Evolutionary conservation across 768 basidiomycete genomes (phyloP).

Genomic region (Boletus subcaerulescens): DNA sequence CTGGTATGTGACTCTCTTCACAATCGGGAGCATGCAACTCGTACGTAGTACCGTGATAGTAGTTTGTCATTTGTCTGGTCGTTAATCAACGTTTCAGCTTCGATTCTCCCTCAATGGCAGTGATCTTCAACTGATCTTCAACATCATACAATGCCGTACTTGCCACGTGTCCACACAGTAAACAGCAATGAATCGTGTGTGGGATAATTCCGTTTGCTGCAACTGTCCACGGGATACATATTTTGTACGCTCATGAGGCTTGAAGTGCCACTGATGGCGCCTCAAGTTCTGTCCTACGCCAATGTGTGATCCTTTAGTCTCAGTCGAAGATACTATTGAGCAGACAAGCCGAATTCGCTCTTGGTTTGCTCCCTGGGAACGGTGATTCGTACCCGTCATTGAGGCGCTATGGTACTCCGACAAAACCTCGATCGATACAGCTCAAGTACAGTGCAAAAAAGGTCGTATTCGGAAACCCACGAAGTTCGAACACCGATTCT

Average conservation of each 20-base stretch:
- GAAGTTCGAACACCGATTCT: conserved; percentile 5
- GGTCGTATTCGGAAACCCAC: conserved; percentile 18
- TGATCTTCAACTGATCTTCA: conserved; percentile 32
- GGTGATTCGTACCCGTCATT: conserved; percentile 26
- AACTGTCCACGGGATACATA: background rate
- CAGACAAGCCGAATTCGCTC: conserved; percentile 16
- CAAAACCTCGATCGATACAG: conserved; percentile 21
- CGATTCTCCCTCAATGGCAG: conserved; percentile 22
- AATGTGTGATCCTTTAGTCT: background rate
- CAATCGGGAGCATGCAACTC: conserved; percentile 1
- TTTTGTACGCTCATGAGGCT: background rate
- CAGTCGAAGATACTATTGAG: conserved; percentile 6
- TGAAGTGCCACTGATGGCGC: background rate
- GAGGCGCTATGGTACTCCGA: conserved; percentile 8
- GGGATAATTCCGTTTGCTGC: background rate
- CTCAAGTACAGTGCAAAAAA: conserved; percentile 6
- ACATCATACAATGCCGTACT: conserved; percentile 14
- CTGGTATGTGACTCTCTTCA: background rate
- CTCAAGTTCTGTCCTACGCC: background rate
- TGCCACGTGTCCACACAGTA: conserved; percentile 8
- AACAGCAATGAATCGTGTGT: background rate
- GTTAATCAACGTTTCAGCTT: conserved; percentile 21
- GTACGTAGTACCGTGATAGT: background rate
- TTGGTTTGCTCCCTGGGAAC: conserved; percentile 22
- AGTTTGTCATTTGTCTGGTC: conserved; percentile 5